Evolutionary conservation across 495 filamentous ascomycete genomes (phyloP).

Genomic region (Immersiella caudata): DNA sequence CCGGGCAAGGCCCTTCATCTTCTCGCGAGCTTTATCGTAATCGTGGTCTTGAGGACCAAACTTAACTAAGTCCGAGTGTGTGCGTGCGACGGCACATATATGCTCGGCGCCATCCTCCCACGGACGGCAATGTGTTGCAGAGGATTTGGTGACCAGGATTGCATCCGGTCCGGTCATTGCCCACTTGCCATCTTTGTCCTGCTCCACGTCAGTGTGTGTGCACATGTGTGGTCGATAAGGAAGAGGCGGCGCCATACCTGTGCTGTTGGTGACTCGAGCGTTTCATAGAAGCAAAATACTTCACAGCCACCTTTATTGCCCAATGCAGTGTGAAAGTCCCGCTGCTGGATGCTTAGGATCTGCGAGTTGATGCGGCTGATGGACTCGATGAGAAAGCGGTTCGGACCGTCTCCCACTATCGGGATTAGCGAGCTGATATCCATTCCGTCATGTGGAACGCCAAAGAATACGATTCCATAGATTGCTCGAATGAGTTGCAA

Average conservation of each 20-base stretch:
- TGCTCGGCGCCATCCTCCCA: conserved; percentile 24
- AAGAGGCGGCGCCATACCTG: background rate
- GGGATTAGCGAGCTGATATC: too few species aligned
- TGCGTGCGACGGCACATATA: conserved; percentile 23
- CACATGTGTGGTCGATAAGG: too few species aligned
- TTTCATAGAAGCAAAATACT: background rate
- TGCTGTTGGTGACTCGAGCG: background rate
- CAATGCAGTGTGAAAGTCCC: background rate
- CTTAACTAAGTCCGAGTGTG: conserved; percentile 25
- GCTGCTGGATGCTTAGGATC: background rate
- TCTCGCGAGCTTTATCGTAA: conserved; percentile 19
- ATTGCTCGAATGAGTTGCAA: conserved; percentile 3
- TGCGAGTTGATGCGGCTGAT: background rate
- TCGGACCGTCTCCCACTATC: background rate
- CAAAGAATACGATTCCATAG: background rate
- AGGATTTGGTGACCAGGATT: conserved; percentile 22
- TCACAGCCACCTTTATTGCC: background rate
- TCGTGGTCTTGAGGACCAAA: background rate
- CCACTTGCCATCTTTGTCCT: background rate
- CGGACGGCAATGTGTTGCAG: conserved; percentile 23
- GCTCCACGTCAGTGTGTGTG: too few species aligned
- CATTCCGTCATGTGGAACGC: too few species aligned
- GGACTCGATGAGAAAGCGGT: background rate
- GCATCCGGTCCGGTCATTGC: conserved; percentile 14
- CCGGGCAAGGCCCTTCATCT: conserved; percentile 13